Conservation (phyloP, 2,329 filamentous ascomycete genomes). For the Cercospora berteroae region DNA sequence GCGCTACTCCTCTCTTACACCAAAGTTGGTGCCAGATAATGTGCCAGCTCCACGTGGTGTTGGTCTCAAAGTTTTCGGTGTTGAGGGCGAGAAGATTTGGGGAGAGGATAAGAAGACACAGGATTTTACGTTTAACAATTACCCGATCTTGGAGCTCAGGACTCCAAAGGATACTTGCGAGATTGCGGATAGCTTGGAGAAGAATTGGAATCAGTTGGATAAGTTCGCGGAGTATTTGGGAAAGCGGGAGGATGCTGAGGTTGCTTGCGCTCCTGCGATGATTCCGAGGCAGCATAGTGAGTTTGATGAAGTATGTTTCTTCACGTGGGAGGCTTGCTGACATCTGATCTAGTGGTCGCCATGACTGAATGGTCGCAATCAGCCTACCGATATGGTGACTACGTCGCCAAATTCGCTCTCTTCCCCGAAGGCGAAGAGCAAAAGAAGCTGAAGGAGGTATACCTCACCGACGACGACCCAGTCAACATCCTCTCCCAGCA, state of each 20-base stretch:
- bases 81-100: slow-evolving; percentile 40
- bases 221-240: slow-evolving; percentile 36
- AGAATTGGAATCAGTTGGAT: slow-evolving; percentile 36
- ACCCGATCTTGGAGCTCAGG: slow-evolving; percentile 35
- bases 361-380: slow-evolving; percentile 38
- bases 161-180: slow-evolving; percentile 36
- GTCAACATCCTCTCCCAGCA: slow-evolving; percentile 38
- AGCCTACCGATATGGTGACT: slow-evolving; percentile 38
- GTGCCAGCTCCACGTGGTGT: slow-evolving; percentile 39
- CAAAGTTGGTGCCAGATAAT: slow-evolving; percentile 40
- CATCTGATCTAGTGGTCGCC: slow-evolving; percentile 30
- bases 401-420: slow-evolving; percentile 38
- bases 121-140: slow-evolving; percentile 39
- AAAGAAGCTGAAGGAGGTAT: slow-evolving; percentile 30
- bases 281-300: slow-evolving; percentile 34
- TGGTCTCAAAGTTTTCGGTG: slow-evolving; percentile 39
- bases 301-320: neutral
- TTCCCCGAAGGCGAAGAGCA: slow-evolving; percentile 35
- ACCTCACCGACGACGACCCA: slow-evolving; percentile 32
- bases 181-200: slow-evolving; percentile 38
- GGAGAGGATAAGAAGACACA: slow-evolving; percentile 38
- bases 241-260: slow-evolving; percentile 34
- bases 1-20: slow-evolving; percentile 40
- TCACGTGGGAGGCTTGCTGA: slow-evolving; percentile 1
- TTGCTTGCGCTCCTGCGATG: slow-evolving; percentile 32